Conservation (phyloP, 768 basidiomycete genomes). For the Russula foetens region DNA sequence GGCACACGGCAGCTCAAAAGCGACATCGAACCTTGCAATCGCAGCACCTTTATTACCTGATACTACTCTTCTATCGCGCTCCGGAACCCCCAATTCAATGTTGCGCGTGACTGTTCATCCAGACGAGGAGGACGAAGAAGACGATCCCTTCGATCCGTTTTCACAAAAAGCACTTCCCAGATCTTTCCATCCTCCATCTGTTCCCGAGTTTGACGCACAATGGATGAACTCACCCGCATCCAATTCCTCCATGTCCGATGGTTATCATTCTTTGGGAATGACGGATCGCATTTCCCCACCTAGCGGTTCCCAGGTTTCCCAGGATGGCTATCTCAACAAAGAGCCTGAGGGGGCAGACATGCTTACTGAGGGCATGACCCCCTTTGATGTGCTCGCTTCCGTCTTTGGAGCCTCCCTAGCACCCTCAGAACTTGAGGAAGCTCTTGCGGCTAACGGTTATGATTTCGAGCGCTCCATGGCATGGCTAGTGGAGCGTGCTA, state of each 20-base stretch:
- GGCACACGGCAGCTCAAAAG: conserved; percentile 63
- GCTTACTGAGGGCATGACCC: conserved; percentile 91
- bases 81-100: conserved; percentile 61
- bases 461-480: conserved; percentile 97
- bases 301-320: conserved; percentile 12
- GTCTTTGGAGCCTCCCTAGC: conserved; percentile 90
- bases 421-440: conserved; percentile 89
- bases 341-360: conserved; percentile 48
- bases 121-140: conserved; percentile 61
- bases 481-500: conserved; percentile 75
- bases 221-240: conserved; percentile 49
- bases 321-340: conserved; percentile 22
- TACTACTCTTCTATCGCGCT: conserved; percentile 40
- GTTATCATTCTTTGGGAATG: conserved; percentile 27
- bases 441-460: conserved; percentile 77
- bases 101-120: conserved; percentile 56
- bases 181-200: conserved; percentile 54
- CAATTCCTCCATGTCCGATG: conserved; percentile 44
- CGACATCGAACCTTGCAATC: conserved; percentile 81
- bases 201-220: conserved; percentile 54
- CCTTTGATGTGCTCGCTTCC: conserved; percentile 89
- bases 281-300: conserved; percentile 18
- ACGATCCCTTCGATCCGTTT: conserved; percentile 82
- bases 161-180: conserved; percentile 40
- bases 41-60: conserved; percentile 85